Evolutionary conservation across 768 basidiomycete genomes (phyloP), one percentile per base, ranked within the genome.

Genomic region (Gymnopilus dilepis): DNA sequence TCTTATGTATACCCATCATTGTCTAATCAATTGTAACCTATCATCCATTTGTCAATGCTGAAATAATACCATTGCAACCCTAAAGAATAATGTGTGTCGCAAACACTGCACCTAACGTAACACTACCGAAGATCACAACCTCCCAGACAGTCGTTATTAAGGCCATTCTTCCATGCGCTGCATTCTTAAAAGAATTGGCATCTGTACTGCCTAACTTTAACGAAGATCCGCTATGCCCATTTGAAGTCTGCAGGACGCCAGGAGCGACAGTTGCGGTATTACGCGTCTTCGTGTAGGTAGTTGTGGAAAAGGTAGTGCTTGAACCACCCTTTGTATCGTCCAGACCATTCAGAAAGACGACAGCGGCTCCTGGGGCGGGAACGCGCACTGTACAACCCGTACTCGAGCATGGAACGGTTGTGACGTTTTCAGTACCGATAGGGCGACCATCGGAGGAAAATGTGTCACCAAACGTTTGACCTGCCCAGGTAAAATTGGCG

Each of bases 401-500:
- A 30, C 76, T 73, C 65, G 88, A 79, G 68, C 92, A 95, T 4
- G 73, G 63, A 22, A 93, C 80, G 0, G 83, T 87, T 56, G 82
- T 76, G 9, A 92, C 80, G 54, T 80, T 69, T 37, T 84, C 76
- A 0, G 71, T 65, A 45, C 90, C 90, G 30, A 77, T 73, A 12
- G 86, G 80, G 45, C 86, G 82, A 0, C 92, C 92, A 66, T 94
- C 90, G 0, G 84, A 85, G 56, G 82, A 76, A 64, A 87, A 88
- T 19, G 76, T 74, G 48, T 78, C 80, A 6, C 87, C 88, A 54
- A 86, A 84, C 0, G 87, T 90, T 82, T 90, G 92, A 6, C 86
- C 85, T 4, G 89, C 92, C 91, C 91, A 93, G 0, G 84, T 87
- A 60, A 92, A 84, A 67, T 89, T 86, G 57, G 76, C 80, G 66